These are phyloP conservation scores for Cladosporium velox DNA, from an alignment of 2,329 filamentous ascomycete species.

Conservation along the genomic window DNA sequence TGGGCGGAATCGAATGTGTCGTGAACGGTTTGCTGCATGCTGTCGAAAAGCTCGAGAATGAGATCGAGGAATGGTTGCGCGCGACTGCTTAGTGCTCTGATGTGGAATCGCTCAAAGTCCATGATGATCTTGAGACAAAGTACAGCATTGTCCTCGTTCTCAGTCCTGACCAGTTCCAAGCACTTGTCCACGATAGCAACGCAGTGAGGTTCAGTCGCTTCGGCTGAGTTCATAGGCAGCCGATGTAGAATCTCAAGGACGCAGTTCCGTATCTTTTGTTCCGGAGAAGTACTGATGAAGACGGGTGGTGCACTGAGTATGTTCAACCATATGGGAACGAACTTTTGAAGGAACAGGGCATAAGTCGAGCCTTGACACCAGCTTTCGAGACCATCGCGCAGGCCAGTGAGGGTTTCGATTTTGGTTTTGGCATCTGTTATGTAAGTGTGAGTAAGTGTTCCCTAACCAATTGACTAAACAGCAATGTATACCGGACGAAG, in stretches of 20 bases:
- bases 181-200: slow-evolving; percentile 86
- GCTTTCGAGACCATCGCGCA: slow-evolving; percentile 89
- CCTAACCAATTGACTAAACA: neutral
- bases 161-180: slow-evolving; percentile 81
- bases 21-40: slow-evolving; percentile 90
- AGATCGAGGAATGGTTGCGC: slow-evolving; percentile 88
- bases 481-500: slow-evolving; percentile 26
- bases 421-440: slow-evolving; percentile 74
- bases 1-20: slow-evolving; percentile 89
- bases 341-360: slow-evolving; percentile 75
- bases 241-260: slow-evolving; percentile 93
- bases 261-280: slow-evolving; percentile 93
- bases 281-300: slow-evolving; percentile 85
- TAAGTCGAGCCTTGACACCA: slow-evolving; percentile 80
- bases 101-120: slow-evolving; percentile 91
- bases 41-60: slow-evolving; percentile 93
- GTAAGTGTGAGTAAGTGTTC: neutral
- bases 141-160: slow-evolving; percentile 99
- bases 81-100: slow-evolving; percentile 75
- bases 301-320: slow-evolving; percentile 84
- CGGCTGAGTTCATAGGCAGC: slow-evolving; percentile 66
- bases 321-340: slow-evolving; percentile 86
- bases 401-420: slow-evolving; percentile 76
- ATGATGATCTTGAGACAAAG: slow-evolving; percentile 97
- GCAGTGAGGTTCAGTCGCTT: slow-evolving; percentile 81